Base-by-base conservation (phyloP, 106 monocot genomes). In the Narthecium ossifragum region DNA sequence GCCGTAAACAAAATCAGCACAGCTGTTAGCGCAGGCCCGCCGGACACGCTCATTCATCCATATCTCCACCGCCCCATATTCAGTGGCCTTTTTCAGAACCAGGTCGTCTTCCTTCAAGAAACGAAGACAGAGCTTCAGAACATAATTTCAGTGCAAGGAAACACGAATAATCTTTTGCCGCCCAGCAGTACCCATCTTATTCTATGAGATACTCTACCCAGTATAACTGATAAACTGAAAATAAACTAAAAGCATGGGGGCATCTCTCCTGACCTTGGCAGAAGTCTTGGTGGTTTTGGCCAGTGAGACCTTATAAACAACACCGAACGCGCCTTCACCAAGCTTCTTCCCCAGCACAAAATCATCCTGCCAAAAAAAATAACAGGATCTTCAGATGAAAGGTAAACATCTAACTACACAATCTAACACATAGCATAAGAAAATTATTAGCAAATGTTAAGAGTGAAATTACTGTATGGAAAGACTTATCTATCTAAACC, bases 21-120 rank as follows among this genome's bases (percentile, higher is more conserved):
- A 94, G 70, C 93, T 94, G 46, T 36, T 75, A 22, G 83, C 63
- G 37, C 93, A 94, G 7, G 93, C 93, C 61, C 89, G 74, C 32
- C 85, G 59, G 26, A 76, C 93, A 0, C 93, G 75, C 62, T 94
- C 93, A 26, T 94, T 94, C 93, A 94, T 94, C 93, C 93, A 94
- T 13, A 94, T 94, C 72, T 94, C 93, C 59, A 94, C 88, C 2
- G 93, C 93, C 3, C 93, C 93, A 55, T 94, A 94, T 52, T 94
- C 89, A 6, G 89, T 94, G 8, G 93, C 93, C 55, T 89, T 94
- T 61, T 89, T 94, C 65, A 94, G 39, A 26, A 94, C 89, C 58
- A 93, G 46, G 71, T 80, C 85, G 34, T 77, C 82, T 70, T 82
- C 70, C 85, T 85, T 75, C 43, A 65, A 28, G 8, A 51, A 56